Evolutionary conservation across 495 filamentous ascomycete species (phyloP).

Genomic region (Hypoxylon lenormandii): DNA sequence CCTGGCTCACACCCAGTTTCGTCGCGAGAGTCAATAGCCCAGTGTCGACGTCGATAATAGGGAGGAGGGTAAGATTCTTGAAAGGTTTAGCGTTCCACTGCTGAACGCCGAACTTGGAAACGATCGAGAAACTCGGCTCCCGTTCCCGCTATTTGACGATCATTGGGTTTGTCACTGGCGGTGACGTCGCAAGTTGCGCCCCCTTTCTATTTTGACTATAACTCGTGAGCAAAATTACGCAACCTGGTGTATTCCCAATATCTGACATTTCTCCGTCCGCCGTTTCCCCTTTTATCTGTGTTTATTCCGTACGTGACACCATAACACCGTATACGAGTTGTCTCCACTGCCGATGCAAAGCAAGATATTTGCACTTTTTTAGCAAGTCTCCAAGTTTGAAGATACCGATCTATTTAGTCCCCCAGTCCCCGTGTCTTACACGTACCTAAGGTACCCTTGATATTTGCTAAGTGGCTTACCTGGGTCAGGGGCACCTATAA

Average conservation of each 20-base stretch:
- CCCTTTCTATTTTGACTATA: slow-evolving; percentile 33
- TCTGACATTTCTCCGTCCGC: background rate
- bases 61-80: slow-evolving; percentile 28
- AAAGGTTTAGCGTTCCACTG: background rate
- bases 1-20: slow-evolving; percentile 37
- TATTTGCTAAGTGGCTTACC: slow-evolving; percentile 25
- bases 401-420: slow-evolving; percentile 15
- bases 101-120: slow-evolving; percentile 1
- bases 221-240: slow-evolving; percentile 28
- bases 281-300: slow-evolving; percentile 14
- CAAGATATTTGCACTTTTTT: slow-evolving; percentile 18
- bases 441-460: slow-evolving; percentile 6
- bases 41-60: background rate
- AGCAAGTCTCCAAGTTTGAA: background rate
- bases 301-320: slow-evolving; percentile 36
- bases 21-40: slow-evolving; percentile 19
- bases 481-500: slow-evolving; percentile 1
- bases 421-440: slow-evolving; percentile 30
- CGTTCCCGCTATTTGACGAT: slow-evolving; percentile 25
- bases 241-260: slow-evolving; percentile 9
- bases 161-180: slow-evolving; percentile 37
- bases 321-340: background rate
- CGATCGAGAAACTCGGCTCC: background rate
- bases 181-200: slow-evolving; percentile 40
- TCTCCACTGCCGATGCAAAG: slow-evolving; percentile 9